Evolutionary conservation across 192 early-diverging fungal genomes (phyloP), one percentile per base, ranked within the genome.

Genomic region (Geosiphon pyriformis): DNA sequence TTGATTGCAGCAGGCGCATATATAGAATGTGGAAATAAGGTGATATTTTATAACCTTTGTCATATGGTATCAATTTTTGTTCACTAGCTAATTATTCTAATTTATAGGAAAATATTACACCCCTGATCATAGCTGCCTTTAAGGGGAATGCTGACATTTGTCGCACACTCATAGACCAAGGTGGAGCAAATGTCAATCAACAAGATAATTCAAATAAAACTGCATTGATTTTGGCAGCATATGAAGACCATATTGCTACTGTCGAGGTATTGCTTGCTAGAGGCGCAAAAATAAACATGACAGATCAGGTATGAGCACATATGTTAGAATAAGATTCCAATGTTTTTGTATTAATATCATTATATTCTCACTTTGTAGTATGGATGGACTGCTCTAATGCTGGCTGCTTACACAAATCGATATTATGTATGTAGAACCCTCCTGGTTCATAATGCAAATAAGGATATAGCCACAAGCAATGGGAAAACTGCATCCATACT

Each of bases 41-140:
- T 77, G 71, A 71, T 27, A 33, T 42, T 10, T 42, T 42, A 42
- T 10, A 10, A 10, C 37, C 6, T 42, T 6, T 15, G 15, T 42
- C 15, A 42, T 10, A 42, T 42, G 6, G 15, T 42, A 10, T 15
- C 15, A 42, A 10, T 42, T 42, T 10, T 42, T 42, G 15, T 10
- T 42, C 37, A 15, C 15, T 10, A 42, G 15, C 37, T 42, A 10
- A 42, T 10, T 10, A 42, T 42, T 42, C 37, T 10, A 10, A 42
- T 10, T 42, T 42, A n/a, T 46, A 77, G 70, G 76, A 78, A 67
- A 61, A 61, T 33, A 74, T 74, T 48, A 88, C 88, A 26, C 86
- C 88, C 6, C 71, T 90, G 34, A 87, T 88, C 47, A 85, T 88
- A 42, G 87, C 88, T 4, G 73, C 72, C 11, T 80, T 82, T 58